A percentile compares a stretch with the other conserved stretches of the same genome.
These are phyloP conservation scores for Postia placenta DNA, from an alignment of 768 basidiomycete genomes.

Conservation along the genomic window DNA sequence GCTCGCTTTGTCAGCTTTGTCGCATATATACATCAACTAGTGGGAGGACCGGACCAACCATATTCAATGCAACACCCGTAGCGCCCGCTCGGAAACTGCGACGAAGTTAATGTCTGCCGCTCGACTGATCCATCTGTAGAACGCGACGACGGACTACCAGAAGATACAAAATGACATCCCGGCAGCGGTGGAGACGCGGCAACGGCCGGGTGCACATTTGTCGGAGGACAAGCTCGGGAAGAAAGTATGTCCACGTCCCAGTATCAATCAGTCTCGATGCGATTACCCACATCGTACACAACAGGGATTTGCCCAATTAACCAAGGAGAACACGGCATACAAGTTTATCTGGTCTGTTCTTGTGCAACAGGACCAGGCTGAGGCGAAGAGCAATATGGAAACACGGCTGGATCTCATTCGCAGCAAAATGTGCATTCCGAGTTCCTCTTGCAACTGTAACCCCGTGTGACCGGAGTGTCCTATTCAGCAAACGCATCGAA, in stretches of 20 bases:
- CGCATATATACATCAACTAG: slow-evolving; percentile 36
- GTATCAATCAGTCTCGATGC: too few relatives aligned
- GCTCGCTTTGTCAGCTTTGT: slow-evolving; percentile 70
- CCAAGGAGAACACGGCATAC: slow-evolving; percentile 74
- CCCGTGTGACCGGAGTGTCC: slow-evolving; percentile 6
- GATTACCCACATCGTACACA: slow-evolving; percentile 3
- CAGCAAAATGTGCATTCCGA: slow-evolving; percentile 63
- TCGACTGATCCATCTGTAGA: slow-evolving; percentile 55
- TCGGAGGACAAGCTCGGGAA: slow-evolving; percentile 91
- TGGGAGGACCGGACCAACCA: neutral
- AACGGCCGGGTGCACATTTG: slow-evolving; percentile 83
- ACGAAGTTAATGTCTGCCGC: neutral
- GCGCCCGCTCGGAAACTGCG: neutral
- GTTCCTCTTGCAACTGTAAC: neutral
- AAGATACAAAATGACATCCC: slow-evolving; percentile 74
- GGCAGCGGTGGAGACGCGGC: slow-evolving; percentile 69
- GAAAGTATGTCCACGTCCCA: slow-evolving; percentile 52
- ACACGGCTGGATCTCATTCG: slow-evolving; percentile 87
- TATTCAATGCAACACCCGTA: slow-evolving; percentile 50
- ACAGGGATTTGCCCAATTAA: slow-evolving; percentile 79
- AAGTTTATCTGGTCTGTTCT: slow-evolving; percentile 90
- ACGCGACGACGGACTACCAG: slow-evolving; percentile 69
- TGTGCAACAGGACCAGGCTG: slow-evolving; percentile 81
- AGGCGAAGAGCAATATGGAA: slow-evolving; percentile 84
- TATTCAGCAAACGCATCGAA: slow-evolving; percentile 69